Evolutionary conservation across 257 asterid genomes (phyloP).

Genomic region (Coffea eugenioides): DNA sequence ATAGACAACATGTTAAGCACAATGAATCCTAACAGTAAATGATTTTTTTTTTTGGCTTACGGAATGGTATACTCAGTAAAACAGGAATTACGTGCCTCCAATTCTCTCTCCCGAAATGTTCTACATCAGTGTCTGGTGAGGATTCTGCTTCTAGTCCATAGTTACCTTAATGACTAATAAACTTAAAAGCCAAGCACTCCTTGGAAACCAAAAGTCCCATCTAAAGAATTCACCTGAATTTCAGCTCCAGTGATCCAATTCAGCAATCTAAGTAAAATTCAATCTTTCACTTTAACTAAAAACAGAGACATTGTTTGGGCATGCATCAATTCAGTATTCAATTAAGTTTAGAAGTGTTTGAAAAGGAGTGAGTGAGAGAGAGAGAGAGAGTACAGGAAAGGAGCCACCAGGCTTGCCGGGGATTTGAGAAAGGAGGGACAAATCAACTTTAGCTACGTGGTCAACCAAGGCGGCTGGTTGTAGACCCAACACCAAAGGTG

Average conservation of each 20-base stretch:
- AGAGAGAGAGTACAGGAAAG: constrained; percentile 56
- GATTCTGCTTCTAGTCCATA: background rate
- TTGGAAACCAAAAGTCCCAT: background rate
- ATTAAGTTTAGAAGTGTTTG: background rate
- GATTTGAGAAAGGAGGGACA: constrained; percentile 80
- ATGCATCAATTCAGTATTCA: background rate
- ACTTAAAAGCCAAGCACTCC: background rate
- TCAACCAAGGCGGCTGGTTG: constrained; percentile 92
- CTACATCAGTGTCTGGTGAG: background rate
- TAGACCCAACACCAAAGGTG: constrained; percentile 77
- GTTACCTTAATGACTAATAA: no score
- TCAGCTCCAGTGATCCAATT: background rate
- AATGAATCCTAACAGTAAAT: background rate
- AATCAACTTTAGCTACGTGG: constrained; percentile 83
- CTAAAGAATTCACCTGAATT: background rate
- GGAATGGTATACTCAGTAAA: background rate
- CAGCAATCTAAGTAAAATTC: background rate
- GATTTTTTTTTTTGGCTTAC: no score
- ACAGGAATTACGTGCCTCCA: background rate
- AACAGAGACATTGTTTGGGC: background rate
- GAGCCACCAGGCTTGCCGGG: constrained; percentile 96
- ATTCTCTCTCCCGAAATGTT: no score
- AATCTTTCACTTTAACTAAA: background rate
- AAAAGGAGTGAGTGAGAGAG: constrained; percentile 1
- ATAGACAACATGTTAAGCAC: background rate